phyloP scores from a whole-genome alignment of 805 yeast genomes.

The Tetrapisispora iriomotensis region DNA sequence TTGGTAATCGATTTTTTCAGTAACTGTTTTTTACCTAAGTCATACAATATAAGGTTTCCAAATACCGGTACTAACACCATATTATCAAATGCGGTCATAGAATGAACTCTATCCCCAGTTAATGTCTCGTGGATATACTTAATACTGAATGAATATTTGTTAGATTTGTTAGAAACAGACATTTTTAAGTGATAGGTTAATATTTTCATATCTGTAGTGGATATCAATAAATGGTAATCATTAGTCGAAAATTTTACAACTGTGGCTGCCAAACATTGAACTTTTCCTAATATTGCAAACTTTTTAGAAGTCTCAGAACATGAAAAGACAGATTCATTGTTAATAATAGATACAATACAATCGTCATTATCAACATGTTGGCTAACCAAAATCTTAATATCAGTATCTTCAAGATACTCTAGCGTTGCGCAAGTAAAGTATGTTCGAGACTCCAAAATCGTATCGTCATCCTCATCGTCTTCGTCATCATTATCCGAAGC shows the following conservation, averaged over 20 bases:
- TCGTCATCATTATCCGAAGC: conserved; percentile 6
- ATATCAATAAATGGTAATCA: conserved; percentile 35
- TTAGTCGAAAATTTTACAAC: conserved; percentile 21
- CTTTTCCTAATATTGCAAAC: conserved; percentile 4
- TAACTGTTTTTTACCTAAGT: conserved; percentile 70
- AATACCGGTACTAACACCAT: conserved; percentile 51
- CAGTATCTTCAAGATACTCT: too few relatives aligned
- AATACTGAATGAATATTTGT: conserved; percentile 25
- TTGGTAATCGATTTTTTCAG: conserved; percentile 50
- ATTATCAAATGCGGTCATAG: conserved; percentile 49
- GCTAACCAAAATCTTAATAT: neutral
- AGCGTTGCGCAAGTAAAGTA: neutral
- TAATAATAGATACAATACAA: conserved; percentile 2
- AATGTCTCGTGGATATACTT: conserved; percentile 51
- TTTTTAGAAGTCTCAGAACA: neutral
- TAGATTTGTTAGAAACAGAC: conserved; percentile 16
- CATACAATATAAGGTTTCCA: conserved; percentile 48
- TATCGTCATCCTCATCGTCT: conserved; percentile 11
- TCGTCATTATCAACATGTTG: neutral
- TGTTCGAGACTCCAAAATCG: neutral
- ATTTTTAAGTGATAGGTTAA: conserved; percentile 15
- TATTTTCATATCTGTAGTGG: conserved; percentile 30
- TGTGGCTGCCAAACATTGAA: conserved; percentile 11
- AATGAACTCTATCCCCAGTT: conserved; percentile 37
- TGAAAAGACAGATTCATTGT: neutral